Percentiles rank a stretch among this genome's conserved stretches.
Evolutionary conservation across 2,329 filamentous ascomycete species (phyloP).

Genomic region (Paecilomyces formosus): DNA sequence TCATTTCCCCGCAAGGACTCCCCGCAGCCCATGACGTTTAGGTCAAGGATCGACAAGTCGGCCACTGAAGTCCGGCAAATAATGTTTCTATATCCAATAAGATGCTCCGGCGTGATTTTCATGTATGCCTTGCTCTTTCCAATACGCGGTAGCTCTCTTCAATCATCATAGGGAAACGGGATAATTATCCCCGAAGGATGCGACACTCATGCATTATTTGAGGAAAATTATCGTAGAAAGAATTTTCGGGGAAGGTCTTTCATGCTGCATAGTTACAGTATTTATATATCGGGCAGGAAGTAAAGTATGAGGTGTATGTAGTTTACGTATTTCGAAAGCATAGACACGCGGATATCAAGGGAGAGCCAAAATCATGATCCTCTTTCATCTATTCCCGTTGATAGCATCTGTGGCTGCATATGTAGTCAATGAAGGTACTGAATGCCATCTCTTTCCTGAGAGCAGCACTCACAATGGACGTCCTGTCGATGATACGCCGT

Average conservation of each 20-base stretch:
- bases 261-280: not conserved
- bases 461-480: slow-evolving; percentile 11
- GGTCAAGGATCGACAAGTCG: not conserved
- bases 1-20: not conserved
- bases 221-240: not conserved
- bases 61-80: not conserved
- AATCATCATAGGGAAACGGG: not conserved
- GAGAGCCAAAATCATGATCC: not conserved
- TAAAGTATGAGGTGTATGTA: not conserved
- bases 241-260: not conserved
- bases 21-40: not conserved
- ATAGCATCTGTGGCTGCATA: slow-evolving; percentile 1
- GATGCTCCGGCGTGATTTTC: not conserved
- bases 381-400: not conserved
- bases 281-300: not conserved
- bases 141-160: not conserved
- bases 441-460: slow-evolving; percentile 15
- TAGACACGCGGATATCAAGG: not conserved
- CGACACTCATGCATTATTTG: not conserved
- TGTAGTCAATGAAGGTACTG: slow-evolving; percentile 11
- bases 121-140: not conserved
- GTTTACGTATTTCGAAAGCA: not conserved
- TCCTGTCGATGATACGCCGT: slow-evolving; percentile 14
- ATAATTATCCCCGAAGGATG: not conserved
- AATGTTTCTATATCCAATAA: not conserved